Evolutionary conservation across 495 filamentous ascomycete genomes (phyloP).

Genomic region (Daldinia caldariorum): DNA sequence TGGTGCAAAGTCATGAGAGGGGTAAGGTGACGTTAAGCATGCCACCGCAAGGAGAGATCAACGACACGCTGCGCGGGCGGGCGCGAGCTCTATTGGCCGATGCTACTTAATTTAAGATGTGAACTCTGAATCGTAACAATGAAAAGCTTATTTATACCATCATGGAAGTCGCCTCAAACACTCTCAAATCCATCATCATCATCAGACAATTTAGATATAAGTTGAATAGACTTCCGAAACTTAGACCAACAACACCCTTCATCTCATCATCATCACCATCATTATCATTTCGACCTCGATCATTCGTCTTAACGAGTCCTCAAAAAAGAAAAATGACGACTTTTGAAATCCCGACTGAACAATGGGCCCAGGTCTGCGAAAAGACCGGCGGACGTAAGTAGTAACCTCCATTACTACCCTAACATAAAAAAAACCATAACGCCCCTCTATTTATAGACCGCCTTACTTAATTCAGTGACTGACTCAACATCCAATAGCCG

Average conservation of each 20-base stretch:
- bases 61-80: conserved; percentile 22
- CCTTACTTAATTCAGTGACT: not conserved
- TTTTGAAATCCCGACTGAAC: conserved; percentile 70
- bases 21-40: conserved; percentile 45
- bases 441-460: not conserved
- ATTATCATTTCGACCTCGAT: not conserved
- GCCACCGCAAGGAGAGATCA: conserved; percentile 12
- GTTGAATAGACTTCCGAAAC: conserved; percentile 10
- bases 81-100: conserved; percentile 15
- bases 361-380: conserved; percentile 90
- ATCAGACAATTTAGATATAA: not conserved
- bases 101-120: not conserved
- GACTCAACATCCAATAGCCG: conserved; percentile 53
- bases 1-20: conserved; percentile 34
- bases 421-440: not conserved
- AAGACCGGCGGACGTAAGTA: conserved; percentile 72
- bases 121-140: not conserved
- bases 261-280: not conserved
- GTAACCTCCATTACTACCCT: not conserved
- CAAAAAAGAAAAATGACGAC: conserved; percentile 43
- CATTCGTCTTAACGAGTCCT: not conserved
- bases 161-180: not conserved
- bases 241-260: conserved; percentile 1
- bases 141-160: not conserved
- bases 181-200: not conserved